Percentiles rank a stretch among this genome's conserved stretches.
Evolutionary conservation across 495 filamentous ascomycete species (phyloP).

Genomic region (Xeromyces bisporus): DNA sequence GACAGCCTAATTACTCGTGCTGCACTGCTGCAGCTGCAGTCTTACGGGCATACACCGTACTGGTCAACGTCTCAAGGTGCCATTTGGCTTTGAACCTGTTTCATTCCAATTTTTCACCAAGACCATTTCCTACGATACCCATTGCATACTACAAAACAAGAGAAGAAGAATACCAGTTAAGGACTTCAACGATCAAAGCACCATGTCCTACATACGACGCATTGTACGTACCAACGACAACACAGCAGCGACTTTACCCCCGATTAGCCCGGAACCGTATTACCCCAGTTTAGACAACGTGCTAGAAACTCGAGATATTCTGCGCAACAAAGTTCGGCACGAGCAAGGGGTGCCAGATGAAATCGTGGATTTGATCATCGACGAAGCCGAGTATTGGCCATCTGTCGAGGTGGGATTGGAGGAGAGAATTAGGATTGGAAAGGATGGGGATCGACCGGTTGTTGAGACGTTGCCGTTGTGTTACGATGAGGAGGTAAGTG

Average conservation of each 20-base stretch:
- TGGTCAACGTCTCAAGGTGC: too few relatives aligned
- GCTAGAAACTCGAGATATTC: constrained; percentile 17
- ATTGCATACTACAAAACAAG: too few relatives aligned
- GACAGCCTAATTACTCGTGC: too few relatives aligned
- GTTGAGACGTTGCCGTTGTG: constrained; percentile 25
- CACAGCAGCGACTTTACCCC: background rate
- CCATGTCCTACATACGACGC: too few relatives aligned
- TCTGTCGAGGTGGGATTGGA: constrained; percentile 18
- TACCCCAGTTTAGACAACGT: constrained; percentile 19
- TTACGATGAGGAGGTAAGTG: constrained; percentile 18
- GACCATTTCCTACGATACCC: too few relatives aligned
- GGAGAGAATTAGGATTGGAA: constrained; percentile 9
- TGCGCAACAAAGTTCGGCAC: constrained; percentile 24
- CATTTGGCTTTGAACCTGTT: too few relatives aligned
- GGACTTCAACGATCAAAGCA: too few relatives aligned
- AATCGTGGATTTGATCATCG: constrained; percentile 48
- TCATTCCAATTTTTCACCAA: too few relatives aligned
- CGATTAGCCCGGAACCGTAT: constrained; percentile 2
- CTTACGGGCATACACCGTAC: too few relatives aligned
- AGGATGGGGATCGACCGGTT: constrained; percentile 24
- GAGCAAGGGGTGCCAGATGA: constrained; percentile 37
- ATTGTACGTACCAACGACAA: background rate
- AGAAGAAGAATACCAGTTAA: too few relatives aligned
- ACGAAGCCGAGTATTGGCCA: constrained; percentile 58
- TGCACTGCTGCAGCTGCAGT: too few relatives aligned